Evolutionary conservation across 2,329 filamentous ascomycete species (phyloP), one percentile per base, ranked within the genome.

Genomic region (Harringtonia lauricola): DNA sequence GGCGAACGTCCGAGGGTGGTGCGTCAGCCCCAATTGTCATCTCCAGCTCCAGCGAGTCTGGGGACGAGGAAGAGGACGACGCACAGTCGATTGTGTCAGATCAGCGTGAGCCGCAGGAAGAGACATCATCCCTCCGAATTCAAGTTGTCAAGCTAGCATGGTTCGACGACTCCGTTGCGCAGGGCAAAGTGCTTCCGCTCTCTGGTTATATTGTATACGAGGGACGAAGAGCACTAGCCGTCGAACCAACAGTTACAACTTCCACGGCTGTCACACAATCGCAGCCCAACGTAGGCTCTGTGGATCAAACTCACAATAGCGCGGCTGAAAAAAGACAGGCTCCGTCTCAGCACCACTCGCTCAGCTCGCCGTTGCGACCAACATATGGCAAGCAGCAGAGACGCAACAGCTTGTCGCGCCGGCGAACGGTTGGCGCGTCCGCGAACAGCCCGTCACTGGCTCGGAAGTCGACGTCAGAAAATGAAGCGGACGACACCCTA

Each of bases 401-500:
- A 14, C 40, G 36, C 12, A 19, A 3, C 19, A 28, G 35, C 13
- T 29, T 31, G 5, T 42, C 41, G 10, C 43, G 21, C n/a, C 30
- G 36, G 10, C 40, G 28, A 5, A 29, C 33, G 17, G 31, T 31
- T n/a, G 28, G 3, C 2, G 18, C 26, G 4, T 13, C 36, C 3
- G 37, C 21, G 17, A 22, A 19, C 19, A 45, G 47, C 1, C 60
- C 61, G 3, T 36, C 54, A 10, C 62, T 94, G 7, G 57, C 79
- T 10, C 78, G 79, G 31, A 71, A 84, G 55, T 85, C 83, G 1
- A 95, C 88, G 0, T 85, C 82, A 3, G 87, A 94, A 46, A 74
- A 89, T 45, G 84, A 94, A 22, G 68, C 72, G 17, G 60, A 63
- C 1, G 55, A 64, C 24, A 46, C 61, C 47, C 57, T 86, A 1